Evolutionary conservation across 208 protist species (phyloP).

Genomic region (Lotmaria passim): DNA sequence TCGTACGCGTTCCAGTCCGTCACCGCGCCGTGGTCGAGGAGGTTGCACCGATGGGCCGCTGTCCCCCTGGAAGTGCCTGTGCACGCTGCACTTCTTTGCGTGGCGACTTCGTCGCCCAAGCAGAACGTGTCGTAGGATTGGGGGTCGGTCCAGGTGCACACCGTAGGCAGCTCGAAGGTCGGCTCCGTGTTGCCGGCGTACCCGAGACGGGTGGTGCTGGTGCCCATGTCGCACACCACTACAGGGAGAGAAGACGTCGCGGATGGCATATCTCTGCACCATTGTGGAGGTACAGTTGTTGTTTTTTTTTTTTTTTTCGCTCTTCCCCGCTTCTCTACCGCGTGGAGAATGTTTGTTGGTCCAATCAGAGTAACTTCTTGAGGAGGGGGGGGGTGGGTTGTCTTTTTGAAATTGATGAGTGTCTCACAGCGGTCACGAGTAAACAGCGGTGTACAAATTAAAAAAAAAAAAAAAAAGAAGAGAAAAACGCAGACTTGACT

Average conservation of each 20-base stretch:
- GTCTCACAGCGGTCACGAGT: too few relatives aligned
- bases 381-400: too few relatives aligned
- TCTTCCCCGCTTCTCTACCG: too few relatives aligned
- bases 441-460: too few relatives aligned
- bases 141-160: slow-evolving; percentile 37
- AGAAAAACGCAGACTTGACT: too few relatives aligned
- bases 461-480: too few relatives aligned
- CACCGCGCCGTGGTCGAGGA: slow-evolving; percentile 93
- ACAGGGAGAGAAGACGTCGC: slow-evolving; percentile 61
- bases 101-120: slow-evolving; percentile 95
- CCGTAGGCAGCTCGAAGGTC: slow-evolving; percentile 95
- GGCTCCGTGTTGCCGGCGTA: slow-evolving; percentile 97
- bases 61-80: slow-evolving; percentile 34
- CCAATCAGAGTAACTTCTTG: too few relatives aligned
- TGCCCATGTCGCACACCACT: slow-evolving; percentile 99
- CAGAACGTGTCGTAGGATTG: slow-evolving; percentile 95
- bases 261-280: background rate
- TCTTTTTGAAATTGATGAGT: too few relatives aligned
- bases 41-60: background rate
- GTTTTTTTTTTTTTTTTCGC: background rate
- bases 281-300: too few relatives aligned
- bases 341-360: too few relatives aligned
- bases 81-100: too few relatives aligned
- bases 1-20: slow-evolving; percentile 98
- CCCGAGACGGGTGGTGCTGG: slow-evolving; percentile 99